Conservation (phyloP, 2,329 filamentous ascomycete genomes). For the Alternaria triticimaculans region DNA sequence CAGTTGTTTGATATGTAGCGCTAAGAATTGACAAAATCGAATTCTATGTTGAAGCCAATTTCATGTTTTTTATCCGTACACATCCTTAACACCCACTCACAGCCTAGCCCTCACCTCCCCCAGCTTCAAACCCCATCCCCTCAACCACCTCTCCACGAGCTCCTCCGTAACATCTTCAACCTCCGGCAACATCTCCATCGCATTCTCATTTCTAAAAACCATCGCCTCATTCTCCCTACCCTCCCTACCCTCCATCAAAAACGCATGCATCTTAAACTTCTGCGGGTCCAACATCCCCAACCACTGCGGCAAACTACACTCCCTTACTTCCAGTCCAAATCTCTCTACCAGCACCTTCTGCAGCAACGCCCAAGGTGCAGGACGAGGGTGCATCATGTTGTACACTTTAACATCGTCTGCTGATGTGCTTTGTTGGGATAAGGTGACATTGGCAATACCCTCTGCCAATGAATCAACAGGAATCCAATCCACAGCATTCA, state of each 20-base stretch:
- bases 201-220: not conserved
- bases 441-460: not conserved
- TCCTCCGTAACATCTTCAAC: not conserved
- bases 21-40: not conserved
- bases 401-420: not conserved
- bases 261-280: not conserved
- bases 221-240: not conserved
- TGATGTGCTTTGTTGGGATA: not conserved
- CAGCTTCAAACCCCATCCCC: not conserved
- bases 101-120: not conserved
- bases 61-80: not conserved
- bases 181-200: not conserved
- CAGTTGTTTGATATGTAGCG: not conserved
- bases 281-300: not conserved
- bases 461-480: not conserved
- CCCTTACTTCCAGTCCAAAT: not conserved
- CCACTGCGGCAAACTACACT: not conserved
- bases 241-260: not conserved
- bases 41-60: not conserved
- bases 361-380: not conserved
- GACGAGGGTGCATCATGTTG: slow-evolving; percentile 6
- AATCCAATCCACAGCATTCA: slow-evolving; percentile 4
- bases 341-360: not conserved
- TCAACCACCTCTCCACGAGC: not conserved
- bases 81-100: not conserved